Conservation (phyloP, 257 asterid genomes). For the Solanum lycopersicoides region DNA sequence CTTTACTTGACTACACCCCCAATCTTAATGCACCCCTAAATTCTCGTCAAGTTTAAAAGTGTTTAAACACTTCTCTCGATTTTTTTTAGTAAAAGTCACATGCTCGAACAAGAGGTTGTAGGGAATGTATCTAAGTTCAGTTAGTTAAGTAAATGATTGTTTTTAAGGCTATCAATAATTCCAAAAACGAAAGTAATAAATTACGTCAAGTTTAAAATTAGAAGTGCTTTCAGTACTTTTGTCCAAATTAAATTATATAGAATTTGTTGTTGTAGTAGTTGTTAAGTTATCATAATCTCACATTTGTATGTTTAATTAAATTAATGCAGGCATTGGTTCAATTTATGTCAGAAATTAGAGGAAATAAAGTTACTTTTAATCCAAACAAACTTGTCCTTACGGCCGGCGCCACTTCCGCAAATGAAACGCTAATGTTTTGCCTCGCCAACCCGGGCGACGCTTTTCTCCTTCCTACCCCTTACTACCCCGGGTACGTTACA, state of each 20-base stretch:
- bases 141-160: neutral
- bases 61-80: no score
- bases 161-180: no score
- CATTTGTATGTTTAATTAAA: neutral
- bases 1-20: neutral
- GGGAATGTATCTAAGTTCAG: neutral
- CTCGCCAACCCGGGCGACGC: neutral
- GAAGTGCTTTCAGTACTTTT: no score
- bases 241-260: neutral
- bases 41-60: no score
- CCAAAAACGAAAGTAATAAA: no score
- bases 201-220: no score
- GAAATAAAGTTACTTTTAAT: neutral
- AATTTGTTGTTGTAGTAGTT: neutral
- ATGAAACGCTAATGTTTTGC: slow-evolving; percentile 2
- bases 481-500: neutral
- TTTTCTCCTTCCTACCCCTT: neutral
- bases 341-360: slow-evolving; percentile 1
- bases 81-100: neutral
- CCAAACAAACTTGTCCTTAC: slow-evolving; percentile 4
- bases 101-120: neutral
- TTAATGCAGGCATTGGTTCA: neutral
- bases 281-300: neutral
- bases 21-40: no score
- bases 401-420: slow-evolving; percentile 3